Evolutionary conservation across 495 filamentous ascomycete species (phyloP).

Genomic region (Talaromyces adpressus): DNA sequence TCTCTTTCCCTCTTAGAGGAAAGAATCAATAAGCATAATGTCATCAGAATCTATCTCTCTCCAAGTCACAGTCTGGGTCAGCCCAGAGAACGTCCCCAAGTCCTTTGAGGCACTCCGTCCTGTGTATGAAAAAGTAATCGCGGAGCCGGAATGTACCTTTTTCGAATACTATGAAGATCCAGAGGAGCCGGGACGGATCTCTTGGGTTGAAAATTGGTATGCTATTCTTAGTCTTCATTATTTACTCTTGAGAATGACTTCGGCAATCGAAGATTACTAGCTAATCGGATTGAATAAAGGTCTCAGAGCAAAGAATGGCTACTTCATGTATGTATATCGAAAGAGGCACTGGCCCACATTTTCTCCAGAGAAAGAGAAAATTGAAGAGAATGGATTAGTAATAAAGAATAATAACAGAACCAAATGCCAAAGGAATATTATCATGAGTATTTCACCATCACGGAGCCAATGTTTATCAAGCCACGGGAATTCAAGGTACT

Average conservation of each 20-base stretch:
- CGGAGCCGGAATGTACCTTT: slow-evolving; percentile 40
- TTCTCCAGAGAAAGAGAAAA: not conserved
- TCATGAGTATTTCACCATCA: slow-evolving; percentile 35
- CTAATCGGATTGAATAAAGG: slow-evolving; percentile 14
- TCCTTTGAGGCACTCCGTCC: slow-evolving; percentile 35
- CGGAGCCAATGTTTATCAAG: slow-evolving; percentile 43
- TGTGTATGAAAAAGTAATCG: slow-evolving; percentile 33
- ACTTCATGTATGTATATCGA: slow-evolving; percentile 21
- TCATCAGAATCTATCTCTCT: slow-evolving; percentile 12
- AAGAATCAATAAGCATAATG: not conserved
- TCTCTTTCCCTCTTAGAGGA: not conserved
- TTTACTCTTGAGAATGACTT: not conserved
- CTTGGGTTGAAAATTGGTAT: slow-evolving; percentile 43
- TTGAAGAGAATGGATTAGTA: slow-evolving; percentile 8
- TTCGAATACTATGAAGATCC: slow-evolving; percentile 38
- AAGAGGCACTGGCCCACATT: not conserved
- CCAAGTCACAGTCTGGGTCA: slow-evolving; percentile 36
- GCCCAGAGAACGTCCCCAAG: slow-evolving; percentile 29
- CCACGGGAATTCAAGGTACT: slow-evolving; percentile 33
- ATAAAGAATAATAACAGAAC: slow-evolving; percentile 18
- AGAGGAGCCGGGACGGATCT: slow-evolving; percentile 34
- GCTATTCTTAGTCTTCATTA: not conserved
- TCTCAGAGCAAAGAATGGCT: slow-evolving; percentile 31
- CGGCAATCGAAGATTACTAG: not conserved
- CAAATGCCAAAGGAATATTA: slow-evolving; percentile 47